phyloP scores from a whole-genome alignment of 768 basidiomycete genomes.

The Tricholoma sp. region DNA sequence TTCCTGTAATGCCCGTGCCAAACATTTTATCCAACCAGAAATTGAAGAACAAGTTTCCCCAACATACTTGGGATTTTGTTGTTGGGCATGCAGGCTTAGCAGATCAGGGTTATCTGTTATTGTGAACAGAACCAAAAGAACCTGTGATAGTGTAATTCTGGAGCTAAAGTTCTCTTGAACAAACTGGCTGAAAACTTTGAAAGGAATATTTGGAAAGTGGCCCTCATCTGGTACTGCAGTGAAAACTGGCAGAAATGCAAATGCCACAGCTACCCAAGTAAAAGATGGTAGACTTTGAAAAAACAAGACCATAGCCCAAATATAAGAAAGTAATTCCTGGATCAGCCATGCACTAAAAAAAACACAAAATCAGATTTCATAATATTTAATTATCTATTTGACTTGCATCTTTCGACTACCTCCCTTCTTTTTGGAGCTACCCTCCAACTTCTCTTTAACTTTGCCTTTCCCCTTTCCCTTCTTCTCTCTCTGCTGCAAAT shows the following conservation, averaged over 20 bases:
- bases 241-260: background rate
- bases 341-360: too few relatives aligned
- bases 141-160: background rate
- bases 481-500: background rate
- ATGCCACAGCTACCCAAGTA: background rate
- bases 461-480: background rate
- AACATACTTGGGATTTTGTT: constrained; percentile 4
- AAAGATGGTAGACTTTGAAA: background rate
- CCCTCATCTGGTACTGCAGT: background rate
- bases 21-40: constrained; percentile 12
- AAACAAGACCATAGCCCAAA: too few relatives aligned
- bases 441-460: background rate
- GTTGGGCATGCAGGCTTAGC: constrained; percentile 11
- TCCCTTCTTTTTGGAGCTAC: background rate
- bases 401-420: background rate
- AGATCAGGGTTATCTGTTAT: constrained; percentile 9
- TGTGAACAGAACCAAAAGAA: constrained; percentile 11
- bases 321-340: too few relatives aligned
- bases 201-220: background rate
- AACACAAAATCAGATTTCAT: too few relatives aligned
- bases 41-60: background rate
- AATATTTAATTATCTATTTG: background rate
- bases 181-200: background rate
- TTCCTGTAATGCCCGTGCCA: constrained; percentile 4
- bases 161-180: background rate